Conservation (phyloP, 768 basidiomycete species). For the Leccinum sublutescens region DNA sequence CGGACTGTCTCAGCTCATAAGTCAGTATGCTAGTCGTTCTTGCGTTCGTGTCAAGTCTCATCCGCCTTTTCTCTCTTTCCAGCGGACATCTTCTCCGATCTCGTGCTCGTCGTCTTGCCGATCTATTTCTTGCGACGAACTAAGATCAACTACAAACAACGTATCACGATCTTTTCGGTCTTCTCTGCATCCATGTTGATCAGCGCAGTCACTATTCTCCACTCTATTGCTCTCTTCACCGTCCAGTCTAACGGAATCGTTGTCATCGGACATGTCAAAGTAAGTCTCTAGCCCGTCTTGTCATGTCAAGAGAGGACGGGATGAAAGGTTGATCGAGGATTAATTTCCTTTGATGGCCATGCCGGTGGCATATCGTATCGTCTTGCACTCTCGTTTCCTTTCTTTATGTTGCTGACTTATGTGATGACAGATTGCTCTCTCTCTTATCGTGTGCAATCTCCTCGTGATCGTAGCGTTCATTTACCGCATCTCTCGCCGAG, state of each 20-base stretch:
- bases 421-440: conserved; percentile 17
- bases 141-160: conserved; percentile 10
- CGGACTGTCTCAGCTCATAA: conserved; percentile 21
- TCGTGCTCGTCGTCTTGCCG: conserved; percentile 16
- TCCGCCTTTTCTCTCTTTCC: not conserved
- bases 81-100: conserved; percentile 25
- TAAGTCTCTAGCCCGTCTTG: conserved; percentile 3
- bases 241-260: not conserved
- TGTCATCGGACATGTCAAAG: conserved; percentile 26
- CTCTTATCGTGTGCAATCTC: conserved; percentile 26
- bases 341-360: not conserved
- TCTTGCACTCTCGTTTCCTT: too few relatives aligned
- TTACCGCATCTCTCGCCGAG: conserved; percentile 14
- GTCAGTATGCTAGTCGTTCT: conserved; percentile 8
- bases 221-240: conserved; percentile 12
- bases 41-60: not conserved
- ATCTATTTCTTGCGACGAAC: conserved; percentile 10
- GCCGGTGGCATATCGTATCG: not conserved
- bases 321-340: not conserved
- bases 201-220: conserved; percentile 19
- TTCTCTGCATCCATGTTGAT: conserved; percentile 23
- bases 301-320: not conserved
- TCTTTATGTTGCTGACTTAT: not conserved
- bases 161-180: conserved; percentile 15
- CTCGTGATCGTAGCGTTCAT: conserved; percentile 26